Conservation (phyloP, 2,329 filamentous ascomycete species). For the Reticulascus tulasneorum region DNA sequence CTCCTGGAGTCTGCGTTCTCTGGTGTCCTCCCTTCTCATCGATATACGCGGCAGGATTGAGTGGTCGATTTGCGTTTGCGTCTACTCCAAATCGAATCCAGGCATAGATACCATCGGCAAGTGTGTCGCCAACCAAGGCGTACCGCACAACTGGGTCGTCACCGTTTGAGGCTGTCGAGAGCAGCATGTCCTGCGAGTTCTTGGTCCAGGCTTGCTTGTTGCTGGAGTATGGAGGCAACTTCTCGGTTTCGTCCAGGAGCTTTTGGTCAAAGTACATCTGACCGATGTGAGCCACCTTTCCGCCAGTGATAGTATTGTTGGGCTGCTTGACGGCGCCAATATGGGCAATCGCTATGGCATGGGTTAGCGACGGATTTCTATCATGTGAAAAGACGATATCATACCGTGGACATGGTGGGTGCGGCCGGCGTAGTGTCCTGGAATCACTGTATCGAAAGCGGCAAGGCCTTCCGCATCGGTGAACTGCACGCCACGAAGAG, state of each 20-base stretch:
- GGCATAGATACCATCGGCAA: slow-evolving; percentile 47
- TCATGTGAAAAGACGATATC: slow-evolving; percentile 32
- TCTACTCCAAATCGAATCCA: slow-evolving; percentile 53
- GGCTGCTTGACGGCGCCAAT: slow-evolving; percentile 24
- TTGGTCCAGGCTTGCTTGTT: slow-evolving; percentile 43
- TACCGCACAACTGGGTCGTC: slow-evolving; percentile 58
- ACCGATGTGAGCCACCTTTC: slow-evolving; percentile 52
- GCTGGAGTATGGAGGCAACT: slow-evolving; percentile 38
- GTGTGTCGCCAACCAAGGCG: slow-evolving; percentile 47
- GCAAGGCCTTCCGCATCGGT: slow-evolving; percentile 38
- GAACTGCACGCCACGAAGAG: slow-evolving; percentile 31
- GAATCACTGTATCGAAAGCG: slow-evolving; percentile 37
- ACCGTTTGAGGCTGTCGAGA: slow-evolving; percentile 41
- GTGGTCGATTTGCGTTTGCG: slow-evolving; percentile 16
- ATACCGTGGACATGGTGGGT: slow-evolving; percentile 43
- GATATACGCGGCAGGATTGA: slow-evolving; percentile 13
- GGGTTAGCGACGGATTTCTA: not conserved
- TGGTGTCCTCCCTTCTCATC: slow-evolving; percentile 2
- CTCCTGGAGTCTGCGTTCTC: not conserved
- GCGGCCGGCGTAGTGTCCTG: slow-evolving; percentile 39
- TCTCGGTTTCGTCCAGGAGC: slow-evolving; percentile 49
- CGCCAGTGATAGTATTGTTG: slow-evolving; percentile 28
- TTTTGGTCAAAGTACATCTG: slow-evolving; percentile 61
- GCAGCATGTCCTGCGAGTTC: slow-evolving; percentile 50
- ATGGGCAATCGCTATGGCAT: slow-evolving; percentile 28